Evolutionary conservation across 768 basidiomycete genomes (phyloP), one percentile per base, ranked within the genome.

Genomic region (Lanmaoa pseudosensibilis): DNA sequence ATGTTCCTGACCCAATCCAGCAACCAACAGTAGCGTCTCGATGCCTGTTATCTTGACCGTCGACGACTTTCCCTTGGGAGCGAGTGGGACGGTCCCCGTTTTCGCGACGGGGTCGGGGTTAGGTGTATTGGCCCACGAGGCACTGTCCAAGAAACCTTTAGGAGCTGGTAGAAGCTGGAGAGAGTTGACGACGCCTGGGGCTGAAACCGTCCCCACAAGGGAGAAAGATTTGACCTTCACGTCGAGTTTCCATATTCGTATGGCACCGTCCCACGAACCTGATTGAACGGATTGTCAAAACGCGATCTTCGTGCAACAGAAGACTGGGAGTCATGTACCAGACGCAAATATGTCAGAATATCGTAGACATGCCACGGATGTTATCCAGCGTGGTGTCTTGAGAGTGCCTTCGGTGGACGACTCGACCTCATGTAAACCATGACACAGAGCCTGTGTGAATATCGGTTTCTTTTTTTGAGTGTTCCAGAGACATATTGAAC

Each of bases 401-500:
- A 96, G 80, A 37, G 82, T 64, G 18, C 90, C 91, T 65, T 91
- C 92, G 0, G 86, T 85, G 54, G 88, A 83, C 1, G 88, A 90
- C 15, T 79, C 72, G 7, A 78, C 76, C 69, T 89, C 84, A 61
- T 90, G 81, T 43, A 94, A 73, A 5, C 97, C 97, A 69, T 99
- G 97, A 4, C 93, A 91, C 44, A 98, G 75, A 7, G 88, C 79
- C 55, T 89, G 84, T 0, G 88, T 92, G 73, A 91, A 97, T 43
- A 96, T 75, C 0, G 97, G 93, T 73, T 98, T 98, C 78, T 98
- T 98, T 80, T 94, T 96, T 58, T 83, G 81, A 11, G 85, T 97
- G 32, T 81, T 84, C 94, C 96, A 99, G 5, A 99, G 80, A 57
- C 83, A 90, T 67, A 99, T 86, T n/a, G 94, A 88, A 0, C 95